phyloP scores from a whole-genome alignment of 1,139 yeast species.

The Blastobotrys capitulatus region DNA sequence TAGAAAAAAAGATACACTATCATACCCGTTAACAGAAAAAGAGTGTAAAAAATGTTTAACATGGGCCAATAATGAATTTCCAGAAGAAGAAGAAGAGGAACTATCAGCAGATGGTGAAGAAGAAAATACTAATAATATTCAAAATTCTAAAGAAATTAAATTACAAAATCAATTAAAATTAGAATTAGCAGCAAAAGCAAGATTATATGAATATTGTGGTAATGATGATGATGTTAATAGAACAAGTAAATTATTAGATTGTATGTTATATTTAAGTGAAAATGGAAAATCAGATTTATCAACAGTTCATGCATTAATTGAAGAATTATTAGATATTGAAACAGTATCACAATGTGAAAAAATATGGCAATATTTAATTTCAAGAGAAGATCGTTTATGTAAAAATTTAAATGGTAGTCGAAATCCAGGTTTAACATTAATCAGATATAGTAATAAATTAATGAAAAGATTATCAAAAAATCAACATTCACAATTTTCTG shows the following conservation, averaged over 20 bases:
- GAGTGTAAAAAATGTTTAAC: not conserved
- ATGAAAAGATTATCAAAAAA: conserved; percentile 35
- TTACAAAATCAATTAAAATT: not conserved
- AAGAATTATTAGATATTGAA: conserved; percentile 34
- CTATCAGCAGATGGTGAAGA: too few relatives aligned
- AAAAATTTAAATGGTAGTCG: conserved; percentile 29
- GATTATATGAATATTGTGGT: conserved; percentile 8
- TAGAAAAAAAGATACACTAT: not conserved
- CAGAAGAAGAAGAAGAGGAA: not conserved
- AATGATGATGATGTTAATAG: not conserved
- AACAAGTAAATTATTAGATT: conserved; percentile 3
- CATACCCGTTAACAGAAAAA: not conserved
- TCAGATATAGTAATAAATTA: conserved; percentile 36
- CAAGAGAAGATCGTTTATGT: conserved; percentile 28
- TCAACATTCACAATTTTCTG: conserved; percentile 35
- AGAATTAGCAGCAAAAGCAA: conserved; percentile 10
- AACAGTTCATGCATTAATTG: conserved; percentile 28
- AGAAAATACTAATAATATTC: not conserved
- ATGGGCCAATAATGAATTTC: not conserved
- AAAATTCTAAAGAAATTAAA: not conserved
- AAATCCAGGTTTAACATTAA: conserved; percentile 36
- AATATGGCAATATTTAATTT: conserved; percentile 35
- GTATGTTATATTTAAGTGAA: conserved; percentile 2
- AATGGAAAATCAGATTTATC: conserved; percentile 20
- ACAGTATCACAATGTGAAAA: conserved; percentile 33